phyloP scores from a whole-genome alignment of 768 basidiomycete genomes.

The Lactifluus echinatus region DNA sequence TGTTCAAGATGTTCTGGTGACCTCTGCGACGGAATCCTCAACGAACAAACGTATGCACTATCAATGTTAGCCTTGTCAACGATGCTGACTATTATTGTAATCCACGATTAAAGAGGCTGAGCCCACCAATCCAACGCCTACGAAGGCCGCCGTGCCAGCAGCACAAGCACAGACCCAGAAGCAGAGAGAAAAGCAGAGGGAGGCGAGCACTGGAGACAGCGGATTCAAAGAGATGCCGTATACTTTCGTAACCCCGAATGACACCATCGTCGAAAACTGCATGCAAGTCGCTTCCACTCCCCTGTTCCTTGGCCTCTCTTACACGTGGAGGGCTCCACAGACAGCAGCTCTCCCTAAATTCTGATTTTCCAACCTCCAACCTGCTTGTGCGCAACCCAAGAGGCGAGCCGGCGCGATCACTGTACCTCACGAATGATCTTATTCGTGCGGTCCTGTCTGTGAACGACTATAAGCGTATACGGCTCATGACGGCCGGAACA shows the following conservation, averaged over 20 bases:
- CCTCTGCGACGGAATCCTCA: background rate
- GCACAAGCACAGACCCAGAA: constrained; percentile 19
- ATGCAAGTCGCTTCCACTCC: constrained; percentile 43
- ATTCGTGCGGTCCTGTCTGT: constrained; percentile 71
- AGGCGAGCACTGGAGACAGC: constrained; percentile 22
- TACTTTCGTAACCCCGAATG: constrained; percentile 63
- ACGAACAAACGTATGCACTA: background rate
- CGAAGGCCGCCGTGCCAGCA: background rate
- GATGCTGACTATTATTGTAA: background rate
- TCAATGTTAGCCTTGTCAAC: background rate
- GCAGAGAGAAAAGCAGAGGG: constrained; percentile 21
- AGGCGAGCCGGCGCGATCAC: constrained; percentile 61
- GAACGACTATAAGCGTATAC: constrained; percentile 78
- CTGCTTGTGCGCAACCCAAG: constrained; percentile 82
- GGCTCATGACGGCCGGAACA: constrained; percentile 88
- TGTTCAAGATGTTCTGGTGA: constrained; percentile 23
- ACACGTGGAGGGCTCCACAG: constrained; percentile 32
- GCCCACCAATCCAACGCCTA: background rate
- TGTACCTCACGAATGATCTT: constrained; percentile 82
- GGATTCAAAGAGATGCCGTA: constrained; percentile 80
- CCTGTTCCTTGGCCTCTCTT: background rate
- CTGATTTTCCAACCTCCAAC: constrained; percentile 65
- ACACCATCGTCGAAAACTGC: constrained; percentile 63
- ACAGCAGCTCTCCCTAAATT: constrained; percentile 57
- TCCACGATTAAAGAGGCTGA: background rate